Conservation (phyloP, 106 monocot genomes). For the Dendrobium officinale region DNA sequence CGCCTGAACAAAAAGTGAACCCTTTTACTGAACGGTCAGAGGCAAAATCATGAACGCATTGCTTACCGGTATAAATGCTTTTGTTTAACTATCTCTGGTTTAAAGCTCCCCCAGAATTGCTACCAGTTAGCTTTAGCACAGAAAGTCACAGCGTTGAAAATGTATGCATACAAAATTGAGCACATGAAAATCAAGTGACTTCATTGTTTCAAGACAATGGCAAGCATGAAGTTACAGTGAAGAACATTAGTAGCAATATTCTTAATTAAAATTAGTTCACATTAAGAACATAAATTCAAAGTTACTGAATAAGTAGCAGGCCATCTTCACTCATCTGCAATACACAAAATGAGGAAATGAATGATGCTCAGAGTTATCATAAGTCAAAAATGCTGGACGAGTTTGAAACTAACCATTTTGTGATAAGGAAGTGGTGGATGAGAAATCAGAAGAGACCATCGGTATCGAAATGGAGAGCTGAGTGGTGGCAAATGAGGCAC, state of each 20-base stretch:
- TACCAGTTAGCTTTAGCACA: no score
- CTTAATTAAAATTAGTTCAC: background rate
- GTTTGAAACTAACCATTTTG: slow-evolving; percentile 35
- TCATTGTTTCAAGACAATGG: background rate
- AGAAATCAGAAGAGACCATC: slow-evolving; percentile 71
- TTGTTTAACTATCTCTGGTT: no score
- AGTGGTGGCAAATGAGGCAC: slow-evolving; percentile 49
- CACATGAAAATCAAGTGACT: background rate
- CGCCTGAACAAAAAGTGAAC: no score
- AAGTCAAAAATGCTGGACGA: background rate
- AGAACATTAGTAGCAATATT: background rate
- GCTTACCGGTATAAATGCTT: no score
- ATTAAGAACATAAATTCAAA: background rate
- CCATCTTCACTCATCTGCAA: background rate
- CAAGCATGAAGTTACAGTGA: background rate
- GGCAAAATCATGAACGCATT: no score
- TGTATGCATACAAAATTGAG: no score
- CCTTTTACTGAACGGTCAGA: no score
- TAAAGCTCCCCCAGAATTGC: no score
- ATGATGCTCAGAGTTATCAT: background rate
- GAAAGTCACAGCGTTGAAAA: no score
- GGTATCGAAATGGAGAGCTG: slow-evolving; percentile 83
- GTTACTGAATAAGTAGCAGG: background rate
- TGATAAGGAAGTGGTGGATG: slow-evolving; percentile 50
- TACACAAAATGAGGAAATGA: background rate